Percentiles rank a stretch among this genome's conserved stretches.
These are phyloP conservation scores for Amoebophrya sp. DNA, from an alignment of 169 alveolate species.

Conservation along the genomic window DNA sequence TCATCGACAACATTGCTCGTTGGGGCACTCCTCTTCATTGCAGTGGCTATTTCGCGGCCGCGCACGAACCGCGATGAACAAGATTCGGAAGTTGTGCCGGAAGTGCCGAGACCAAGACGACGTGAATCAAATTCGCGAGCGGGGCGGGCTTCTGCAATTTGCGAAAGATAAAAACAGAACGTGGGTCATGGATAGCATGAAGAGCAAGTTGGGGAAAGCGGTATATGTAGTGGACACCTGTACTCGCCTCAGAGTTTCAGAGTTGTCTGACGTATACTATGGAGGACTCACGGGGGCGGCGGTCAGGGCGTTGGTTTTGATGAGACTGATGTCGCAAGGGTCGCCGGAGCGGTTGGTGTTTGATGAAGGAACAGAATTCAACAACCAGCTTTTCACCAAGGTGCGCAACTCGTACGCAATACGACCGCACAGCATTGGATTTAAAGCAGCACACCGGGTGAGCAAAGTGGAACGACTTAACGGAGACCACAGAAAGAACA, in stretches of 20 bases:
- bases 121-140: neutral
- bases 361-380: neutral
- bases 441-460: neutral
- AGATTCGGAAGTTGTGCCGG: too few relatives aligned
- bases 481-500: neutral
- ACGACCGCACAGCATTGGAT: neutral
- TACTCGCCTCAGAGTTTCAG: neutral
- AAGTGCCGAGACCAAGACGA: neutral
- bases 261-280: neutral
- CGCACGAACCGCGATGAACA: too few relatives aligned
- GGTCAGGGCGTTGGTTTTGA: neutral
- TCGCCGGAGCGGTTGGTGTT: neutral
- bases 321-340: neutral
- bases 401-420: neutral
- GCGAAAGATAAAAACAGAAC: neutral
- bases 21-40: too few relatives aligned
- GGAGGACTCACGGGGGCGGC: neutral
- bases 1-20: too few relatives aligned
- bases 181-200: neutral
- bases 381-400: neutral
- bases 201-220: neutral
- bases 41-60: too few relatives aligned
- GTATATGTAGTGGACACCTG: neutral
- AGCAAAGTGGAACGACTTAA: neutral
- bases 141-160: neutral